Percentiles rank a stretch among this genome's conserved stretches.
Evolutionary conservation across 2,329 filamentous ascomycete genomes (phyloP).

Genomic region (Sporothrix variecibatus): DNA sequence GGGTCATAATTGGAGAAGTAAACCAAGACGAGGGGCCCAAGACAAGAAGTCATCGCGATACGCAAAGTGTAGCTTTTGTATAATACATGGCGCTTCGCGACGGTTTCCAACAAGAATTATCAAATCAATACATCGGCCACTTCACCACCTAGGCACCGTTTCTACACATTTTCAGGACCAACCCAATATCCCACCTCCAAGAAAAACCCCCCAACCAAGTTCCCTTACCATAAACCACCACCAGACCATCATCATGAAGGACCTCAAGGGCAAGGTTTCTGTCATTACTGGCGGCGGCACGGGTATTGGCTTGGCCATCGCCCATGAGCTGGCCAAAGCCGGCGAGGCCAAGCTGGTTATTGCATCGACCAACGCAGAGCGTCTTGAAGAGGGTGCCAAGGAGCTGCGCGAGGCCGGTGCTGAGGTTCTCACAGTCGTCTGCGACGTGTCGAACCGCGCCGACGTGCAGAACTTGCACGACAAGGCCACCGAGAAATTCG

Average conservation of each 20-base stretch:
- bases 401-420: slow-evolving; percentile 24
- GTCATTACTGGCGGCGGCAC: slow-evolving; percentile 25
- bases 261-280: slow-evolving; percentile 25
- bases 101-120: neutral
- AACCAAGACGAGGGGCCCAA: neutral
- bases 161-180: neutral
- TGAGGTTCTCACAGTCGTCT: slow-evolving; percentile 17
- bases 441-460: slow-evolving; percentile 20
- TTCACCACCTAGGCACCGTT: too few relatives aligned
- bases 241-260: slow-evolving; percentile 1
- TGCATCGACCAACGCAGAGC: slow-evolving; percentile 22
- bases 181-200: too few relatives aligned
- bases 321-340: slow-evolving; percentile 20
- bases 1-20: neutral
- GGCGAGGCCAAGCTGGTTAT: slow-evolving; percentile 25
- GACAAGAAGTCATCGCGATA: neutral
- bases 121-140: neutral
- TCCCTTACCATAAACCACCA: neutral
- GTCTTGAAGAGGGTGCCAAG: slow-evolving; percentile 20
- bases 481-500: slow-evolving; percentile 7
- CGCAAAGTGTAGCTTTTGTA: neutral
- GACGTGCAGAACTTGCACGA: slow-evolving; percentile 22
- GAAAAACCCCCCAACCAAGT: neutral
- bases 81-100: neutral
- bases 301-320: slow-evolving; percentile 23